Percentiles rank a stretch among this genome's conserved stretches.
Evolutionary conservation across 495 filamentous ascomycete genomes (phyloP).

Genomic region (Penicillium cataractarum): DNA sequence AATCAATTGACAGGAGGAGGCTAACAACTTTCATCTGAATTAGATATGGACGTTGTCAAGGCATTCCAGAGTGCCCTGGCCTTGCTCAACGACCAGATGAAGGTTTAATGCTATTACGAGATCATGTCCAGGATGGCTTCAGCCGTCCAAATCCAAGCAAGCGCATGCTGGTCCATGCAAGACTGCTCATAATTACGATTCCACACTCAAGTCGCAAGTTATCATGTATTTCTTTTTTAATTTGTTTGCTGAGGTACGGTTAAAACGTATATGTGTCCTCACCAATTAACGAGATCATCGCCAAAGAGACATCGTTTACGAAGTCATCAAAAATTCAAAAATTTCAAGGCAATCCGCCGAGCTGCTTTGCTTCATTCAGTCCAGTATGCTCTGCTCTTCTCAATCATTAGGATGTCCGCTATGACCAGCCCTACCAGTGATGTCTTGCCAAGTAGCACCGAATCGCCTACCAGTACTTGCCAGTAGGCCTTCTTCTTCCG

Average conservation of each 20-base stretch:
- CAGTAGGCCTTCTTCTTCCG: conserved; percentile 90
- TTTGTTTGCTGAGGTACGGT: not conserved
- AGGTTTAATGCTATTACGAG: conserved; percentile 16
- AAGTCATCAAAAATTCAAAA: not conserved
- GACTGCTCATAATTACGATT: not conserved
- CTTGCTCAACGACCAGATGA: conserved; percentile 55
- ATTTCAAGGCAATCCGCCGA: too few species aligned
- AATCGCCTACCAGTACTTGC: conserved; percentile 78
- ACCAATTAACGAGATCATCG: not conserved
- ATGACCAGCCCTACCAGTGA: conserved; percentile 59
- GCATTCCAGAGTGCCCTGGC: conserved; percentile 80
- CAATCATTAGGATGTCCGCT: conserved; percentile 5
- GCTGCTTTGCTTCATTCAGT: not conserved
- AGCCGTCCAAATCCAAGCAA: not conserved
- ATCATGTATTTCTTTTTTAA: conserved; percentile 3
- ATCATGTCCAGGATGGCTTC: not conserved
- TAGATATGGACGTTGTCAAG: conserved; percentile 75
- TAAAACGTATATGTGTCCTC: not conserved
- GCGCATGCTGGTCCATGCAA: conserved; percentile 11
- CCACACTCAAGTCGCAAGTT: not conserved
- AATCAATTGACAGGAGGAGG: too few species aligned
- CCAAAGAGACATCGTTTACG: not conserved
- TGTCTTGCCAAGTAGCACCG: conserved; percentile 86
- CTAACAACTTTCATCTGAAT: conserved; percentile 2
- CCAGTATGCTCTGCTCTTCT: not conserved